These are phyloP conservation scores for Macrolepiota fuliginosa DNA, from an alignment of 768 basidiomycete species.

Conservation along the genomic window DNA sequence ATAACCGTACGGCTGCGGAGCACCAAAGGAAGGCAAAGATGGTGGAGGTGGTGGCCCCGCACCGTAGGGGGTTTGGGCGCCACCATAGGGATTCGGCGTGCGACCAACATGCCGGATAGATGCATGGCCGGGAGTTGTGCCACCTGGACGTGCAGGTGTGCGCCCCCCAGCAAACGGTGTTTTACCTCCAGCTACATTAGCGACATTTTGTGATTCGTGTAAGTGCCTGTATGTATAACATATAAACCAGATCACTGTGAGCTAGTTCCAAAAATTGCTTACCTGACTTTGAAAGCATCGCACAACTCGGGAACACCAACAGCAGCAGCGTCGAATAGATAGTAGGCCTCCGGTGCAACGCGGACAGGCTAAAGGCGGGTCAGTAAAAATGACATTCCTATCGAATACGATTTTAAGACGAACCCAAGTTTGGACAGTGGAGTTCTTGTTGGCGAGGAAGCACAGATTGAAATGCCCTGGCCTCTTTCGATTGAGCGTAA, in stretches of 20 bases:
- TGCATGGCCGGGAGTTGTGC: conserved; percentile 76
- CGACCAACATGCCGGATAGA: conserved; percentile 71
- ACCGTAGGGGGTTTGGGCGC: conserved; percentile 44
- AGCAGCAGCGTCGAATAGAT: conserved; percentile 86
- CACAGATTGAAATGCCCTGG: conserved; percentile 94
- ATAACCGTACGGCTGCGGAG: conserved; percentile 40
- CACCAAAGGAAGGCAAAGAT: conserved; percentile 23
- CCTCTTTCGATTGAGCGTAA: conserved; percentile 82
- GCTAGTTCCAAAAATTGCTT: conserved; percentile 17
- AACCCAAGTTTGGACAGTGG: conserved; percentile 91
- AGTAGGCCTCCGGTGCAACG: conserved; percentile 85
- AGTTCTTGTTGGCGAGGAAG: conserved; percentile 91
- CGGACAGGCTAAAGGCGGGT: conserved; percentile 66
- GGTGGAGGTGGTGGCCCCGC: conserved; percentile 24
- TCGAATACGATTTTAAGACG: conserved; percentile 22
- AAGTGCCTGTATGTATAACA: conserved; percentile 52
- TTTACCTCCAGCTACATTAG: conserved; percentile 58
- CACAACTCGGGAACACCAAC: conserved; percentile 92
- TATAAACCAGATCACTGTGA: neutral
- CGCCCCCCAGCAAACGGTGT: conserved; percentile 80
- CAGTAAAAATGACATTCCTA: conserved; percentile 8
- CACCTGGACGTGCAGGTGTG: conserved; percentile 76
- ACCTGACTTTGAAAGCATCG: conserved; percentile 95
- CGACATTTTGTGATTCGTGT: conserved; percentile 69
- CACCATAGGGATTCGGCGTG: conserved; percentile 79